Conservation (phyloP, 139 green algal species). For the Chlamydomonas incerta region DNA sequence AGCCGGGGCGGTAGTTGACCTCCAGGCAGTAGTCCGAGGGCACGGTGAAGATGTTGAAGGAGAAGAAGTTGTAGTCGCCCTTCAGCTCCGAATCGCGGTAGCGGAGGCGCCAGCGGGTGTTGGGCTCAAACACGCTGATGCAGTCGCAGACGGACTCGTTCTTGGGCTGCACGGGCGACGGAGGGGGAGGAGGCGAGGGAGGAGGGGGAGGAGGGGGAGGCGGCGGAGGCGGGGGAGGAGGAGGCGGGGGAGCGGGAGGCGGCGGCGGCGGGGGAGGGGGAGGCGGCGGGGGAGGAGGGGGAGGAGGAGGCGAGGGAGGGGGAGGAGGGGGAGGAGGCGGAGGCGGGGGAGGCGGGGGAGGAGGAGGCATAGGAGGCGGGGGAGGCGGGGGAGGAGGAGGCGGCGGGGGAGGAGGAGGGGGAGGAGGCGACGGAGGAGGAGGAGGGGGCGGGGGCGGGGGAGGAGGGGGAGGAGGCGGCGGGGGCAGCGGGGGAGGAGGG, state of each 20-base stretch:
- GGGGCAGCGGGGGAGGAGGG: not conserved
- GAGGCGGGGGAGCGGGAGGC: not conserved
- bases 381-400: not conserved
- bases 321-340: no score
- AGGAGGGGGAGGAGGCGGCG: constrained; percentile 9
- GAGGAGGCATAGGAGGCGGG: constrained; percentile 5
- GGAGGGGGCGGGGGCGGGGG: constrained; percentile 5
- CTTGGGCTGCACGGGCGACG: not conserved
- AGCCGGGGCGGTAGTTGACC: constrained; percentile 34
- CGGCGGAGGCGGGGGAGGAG: not conserved
- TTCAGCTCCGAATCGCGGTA: constrained; percentile 30
- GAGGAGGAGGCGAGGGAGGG: no score
- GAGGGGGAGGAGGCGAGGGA: constrained; percentile 21
- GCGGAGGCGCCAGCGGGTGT: constrained; percentile 56
- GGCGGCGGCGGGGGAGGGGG: not conserved
- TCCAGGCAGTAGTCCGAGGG: constrained; percentile 37
- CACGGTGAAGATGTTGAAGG: constrained; percentile 48
- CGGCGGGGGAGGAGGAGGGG: not conserved
- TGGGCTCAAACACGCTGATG: constrained; percentile 50
- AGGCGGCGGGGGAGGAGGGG: not conserved
- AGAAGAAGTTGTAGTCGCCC: constrained; percentile 31
- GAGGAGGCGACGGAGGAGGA: not conserved
- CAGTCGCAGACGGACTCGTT: constrained; percentile 40
- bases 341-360: constrained; percentile 1
- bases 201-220: constrained; percentile 36